Evolutionary conservation across 2,329 filamentous ascomycete genomes (phyloP).

Genomic region (Penicillium sp.): DNA sequence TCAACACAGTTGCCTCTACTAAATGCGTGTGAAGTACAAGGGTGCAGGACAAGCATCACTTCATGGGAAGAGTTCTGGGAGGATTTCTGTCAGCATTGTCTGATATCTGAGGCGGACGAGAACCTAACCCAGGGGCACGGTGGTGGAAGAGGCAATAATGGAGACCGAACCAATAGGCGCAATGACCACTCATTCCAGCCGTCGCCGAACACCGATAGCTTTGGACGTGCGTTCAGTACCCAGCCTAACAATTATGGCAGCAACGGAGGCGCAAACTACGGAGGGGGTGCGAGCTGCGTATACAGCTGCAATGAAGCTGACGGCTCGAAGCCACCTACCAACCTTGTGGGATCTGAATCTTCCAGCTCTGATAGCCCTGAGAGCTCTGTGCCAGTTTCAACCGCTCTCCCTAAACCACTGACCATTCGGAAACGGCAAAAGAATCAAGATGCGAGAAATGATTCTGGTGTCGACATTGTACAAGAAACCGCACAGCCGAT

Average conservation of each 20-base stretch:
- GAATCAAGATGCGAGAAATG: not conserved
- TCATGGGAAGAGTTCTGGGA: slow-evolving; percentile 1
- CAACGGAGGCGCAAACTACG: not conserved
- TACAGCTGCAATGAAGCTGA: not conserved
- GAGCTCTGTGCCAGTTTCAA: not conserved
- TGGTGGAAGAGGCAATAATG: not conserved
- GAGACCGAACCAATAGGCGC: not conserved
- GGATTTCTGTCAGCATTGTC: slow-evolving; percentile 5
- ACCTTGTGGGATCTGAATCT: not conserved
- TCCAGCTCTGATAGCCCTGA: not conserved
- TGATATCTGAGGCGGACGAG: not conserved
- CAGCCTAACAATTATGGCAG: not conserved
- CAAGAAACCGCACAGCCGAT: not conserved
- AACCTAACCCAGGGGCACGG: not conserved
- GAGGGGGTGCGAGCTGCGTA: not conserved
- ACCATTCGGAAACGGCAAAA: not conserved
- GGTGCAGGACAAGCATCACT: not conserved
- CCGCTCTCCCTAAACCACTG: not conserved
- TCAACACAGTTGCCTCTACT: not conserved
- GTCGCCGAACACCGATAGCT: not conserved
- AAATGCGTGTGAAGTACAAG: not conserved
- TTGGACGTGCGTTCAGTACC: not conserved
- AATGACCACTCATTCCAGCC: not conserved
- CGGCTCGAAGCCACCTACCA: not conserved
- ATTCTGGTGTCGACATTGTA: not conserved